Percentiles rank a stretch among this genome's conserved stretches.
Conservation (phyloP, 257 asterid genomes). For the Verbena officinalis region DNA sequence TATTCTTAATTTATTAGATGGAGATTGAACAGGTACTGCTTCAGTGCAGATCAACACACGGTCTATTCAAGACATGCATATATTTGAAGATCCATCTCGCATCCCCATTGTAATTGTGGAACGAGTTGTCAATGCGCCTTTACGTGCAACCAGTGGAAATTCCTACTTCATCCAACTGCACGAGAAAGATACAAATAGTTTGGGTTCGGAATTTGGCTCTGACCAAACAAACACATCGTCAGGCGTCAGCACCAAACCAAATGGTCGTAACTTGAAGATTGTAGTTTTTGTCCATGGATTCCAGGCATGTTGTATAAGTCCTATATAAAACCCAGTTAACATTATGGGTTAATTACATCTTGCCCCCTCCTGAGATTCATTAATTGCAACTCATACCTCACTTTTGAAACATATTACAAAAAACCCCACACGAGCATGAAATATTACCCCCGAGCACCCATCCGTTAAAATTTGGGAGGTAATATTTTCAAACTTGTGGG, state of each 20-base stretch:
- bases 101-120: constrained; percentile 75
- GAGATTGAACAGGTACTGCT: constrained; percentile 33
- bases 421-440: no score
- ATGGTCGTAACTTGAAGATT: constrained; percentile 65
- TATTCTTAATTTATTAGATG: constrained; percentile 15
- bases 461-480: no score
- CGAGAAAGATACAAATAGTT: constrained; percentile 40
- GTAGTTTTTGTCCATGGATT: constrained; percentile 86
- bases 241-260: constrained; percentile 44
- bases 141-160: constrained; percentile 59
- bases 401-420: no score
- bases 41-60: constrained; percentile 64
- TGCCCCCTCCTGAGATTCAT: no score
- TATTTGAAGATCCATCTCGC: constrained; percentile 77
- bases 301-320: constrained; percentile 56
- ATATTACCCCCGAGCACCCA: no score
- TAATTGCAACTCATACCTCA: no score
- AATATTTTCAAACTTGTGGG: no score
- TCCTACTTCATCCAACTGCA: constrained; percentile 50
- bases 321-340: constrained; percentile 1
- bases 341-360: not conserved
- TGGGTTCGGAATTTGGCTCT: constrained; percentile 33
- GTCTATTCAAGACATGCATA: constrained; percentile 79
- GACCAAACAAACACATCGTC: constrained; percentile 38
- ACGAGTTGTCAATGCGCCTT: constrained; percentile 63